Evolutionary conservation across 345 rosid genomes (phyloP).

Genomic region (Gynandropsis gynandra): DNA sequence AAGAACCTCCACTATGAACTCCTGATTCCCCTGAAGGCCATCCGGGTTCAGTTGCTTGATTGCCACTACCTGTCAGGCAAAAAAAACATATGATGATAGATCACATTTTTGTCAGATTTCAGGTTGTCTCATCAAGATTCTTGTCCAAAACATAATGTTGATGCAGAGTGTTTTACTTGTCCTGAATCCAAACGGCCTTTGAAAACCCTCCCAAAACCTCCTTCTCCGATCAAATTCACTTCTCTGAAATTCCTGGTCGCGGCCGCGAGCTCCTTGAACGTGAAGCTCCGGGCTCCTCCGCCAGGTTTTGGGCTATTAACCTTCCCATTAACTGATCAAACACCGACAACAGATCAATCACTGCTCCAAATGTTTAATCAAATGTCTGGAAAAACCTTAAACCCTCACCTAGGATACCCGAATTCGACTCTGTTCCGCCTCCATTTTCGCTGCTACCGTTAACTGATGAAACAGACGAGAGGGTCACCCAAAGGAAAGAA

Average conservation of each 20-base stretch:
- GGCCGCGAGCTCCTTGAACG: constrained; percentile 64
- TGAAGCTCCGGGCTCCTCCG: constrained; percentile 68
- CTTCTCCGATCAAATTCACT: constrained; percentile 71
- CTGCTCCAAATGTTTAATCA: neutral
- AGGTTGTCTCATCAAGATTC: neutral
- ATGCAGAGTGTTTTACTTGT: constrained; percentile 33
- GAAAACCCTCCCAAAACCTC: constrained; percentile 91
- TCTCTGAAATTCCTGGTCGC: constrained; percentile 76
- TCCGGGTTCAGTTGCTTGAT: constrained; percentile 78
- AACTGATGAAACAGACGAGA: constrained; percentile 23
- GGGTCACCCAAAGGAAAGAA: neutral
- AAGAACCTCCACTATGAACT: constrained; percentile 87
- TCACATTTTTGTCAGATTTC: neutral
- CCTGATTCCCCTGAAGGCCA: constrained; percentile 86
- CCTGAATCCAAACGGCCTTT: constrained; percentile 74
- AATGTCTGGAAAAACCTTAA: neutral
- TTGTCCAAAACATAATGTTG: constrained; percentile 6
- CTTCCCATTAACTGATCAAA: constrained; percentile 32
- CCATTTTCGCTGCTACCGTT: constrained; percentile 20
- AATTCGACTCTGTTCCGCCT: constrained; percentile 16
- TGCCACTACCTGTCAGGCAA: constrained; percentile 61
- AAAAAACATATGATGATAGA: neutral
- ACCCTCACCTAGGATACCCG: constrained; percentile 27
- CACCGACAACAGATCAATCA: neutral
- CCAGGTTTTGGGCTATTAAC: constrained; percentile 29